These are phyloP conservation scores for Amaranthus hypochondriacus DNA, from an alignment of 148 eudicot genomes.

Conservation along the genomic window DNA sequence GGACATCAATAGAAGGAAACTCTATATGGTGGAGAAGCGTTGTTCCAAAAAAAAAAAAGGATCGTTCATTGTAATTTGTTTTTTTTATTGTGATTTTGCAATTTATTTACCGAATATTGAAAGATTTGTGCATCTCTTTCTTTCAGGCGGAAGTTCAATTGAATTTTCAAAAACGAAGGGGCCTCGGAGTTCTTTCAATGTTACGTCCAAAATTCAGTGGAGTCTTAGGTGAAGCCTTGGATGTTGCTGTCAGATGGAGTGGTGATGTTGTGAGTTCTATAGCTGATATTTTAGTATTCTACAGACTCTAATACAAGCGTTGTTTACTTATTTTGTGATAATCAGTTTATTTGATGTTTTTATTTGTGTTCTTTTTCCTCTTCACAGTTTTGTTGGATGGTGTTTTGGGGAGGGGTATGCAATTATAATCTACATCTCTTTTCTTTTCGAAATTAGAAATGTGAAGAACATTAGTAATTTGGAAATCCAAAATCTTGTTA, in stretches of 20 bases:
- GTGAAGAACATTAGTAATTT: too few species aligned
- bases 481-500: too few species aligned
- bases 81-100: neutral
- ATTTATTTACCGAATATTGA: neutral
- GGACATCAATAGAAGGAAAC: neutral
- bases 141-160: constrained; percentile 91
- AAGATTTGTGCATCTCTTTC: constrained; percentile 15
- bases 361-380: neutral
- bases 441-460: too few species aligned
- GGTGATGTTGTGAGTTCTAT: constrained; percentile 87
- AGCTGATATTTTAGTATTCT: neutral
- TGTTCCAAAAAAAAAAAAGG: neutral
- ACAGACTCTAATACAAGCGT: neutral
- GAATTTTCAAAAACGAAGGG: constrained; percentile 91
- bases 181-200: constrained; percentile 84
- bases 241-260: constrained; percentile 98
- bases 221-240: constrained; percentile 92
- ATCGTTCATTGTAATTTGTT: neutral
- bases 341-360: neutral
- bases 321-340: neutral
- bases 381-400: neutral
- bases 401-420: neutral
- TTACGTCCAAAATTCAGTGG: constrained; percentile 94
- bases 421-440: too few species aligned
- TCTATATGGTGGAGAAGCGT: neutral